Percentiles rank a stretch among this genome's conserved stretches.
phyloP scores from a whole-genome alignment of 2,329 filamentous ascomycete species.

The Pseudocercospora musae region DNA sequence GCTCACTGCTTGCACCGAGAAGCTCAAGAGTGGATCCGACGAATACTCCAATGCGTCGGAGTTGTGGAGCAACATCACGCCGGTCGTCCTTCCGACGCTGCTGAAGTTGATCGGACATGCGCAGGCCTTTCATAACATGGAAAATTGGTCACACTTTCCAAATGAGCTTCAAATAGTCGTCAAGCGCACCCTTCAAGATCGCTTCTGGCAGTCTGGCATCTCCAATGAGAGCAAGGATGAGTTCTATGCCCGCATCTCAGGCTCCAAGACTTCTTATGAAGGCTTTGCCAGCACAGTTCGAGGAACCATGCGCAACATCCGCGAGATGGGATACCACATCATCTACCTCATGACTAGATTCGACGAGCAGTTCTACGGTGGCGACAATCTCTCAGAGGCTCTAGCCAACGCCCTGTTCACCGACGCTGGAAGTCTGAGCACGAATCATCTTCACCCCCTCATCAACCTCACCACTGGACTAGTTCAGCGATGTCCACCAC shows the following conservation, averaged over 20 bases:
- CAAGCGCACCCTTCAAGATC: slow-evolving; percentile 79
- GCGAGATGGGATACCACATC: slow-evolving; percentile 91
- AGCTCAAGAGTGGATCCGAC: slow-evolving; percentile 69
- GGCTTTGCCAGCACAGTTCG: slow-evolving; percentile 91
- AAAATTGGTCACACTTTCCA: slow-evolving; percentile 77
- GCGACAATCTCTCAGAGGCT: slow-evolving; percentile 75
- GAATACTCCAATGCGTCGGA: slow-evolving; percentile 72
- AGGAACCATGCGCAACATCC: slow-evolving; percentile 80
- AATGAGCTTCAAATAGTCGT: slow-evolving; percentile 74
- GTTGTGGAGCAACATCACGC: slow-evolving; percentile 83
- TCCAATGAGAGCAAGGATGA: slow-evolving; percentile 94
- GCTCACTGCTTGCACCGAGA: slow-evolving; percentile 88
- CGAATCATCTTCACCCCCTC: slow-evolving; percentile 91
- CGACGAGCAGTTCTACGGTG: slow-evolving; percentile 86
- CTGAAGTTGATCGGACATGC: slow-evolving; percentile 84
- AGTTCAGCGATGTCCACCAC: slow-evolving; percentile 85
- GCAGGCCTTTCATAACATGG: slow-evolving; percentile 83
- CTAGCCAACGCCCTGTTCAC: slow-evolving; percentile 80
- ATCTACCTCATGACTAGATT: slow-evolving; percentile 89
- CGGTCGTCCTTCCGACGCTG: slow-evolving; percentile 77
- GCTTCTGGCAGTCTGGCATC: slow-evolving; percentile 98
- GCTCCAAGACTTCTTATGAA: slow-evolving; percentile 85
- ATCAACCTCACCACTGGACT: slow-evolving; percentile 84
- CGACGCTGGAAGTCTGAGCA: slow-evolving; percentile 77
- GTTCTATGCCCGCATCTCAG: slow-evolving; percentile 87